Base-by-base conservation (phyloP, 192 early-diverging fungal genomes). In the Coemansia sp. region DNA sequence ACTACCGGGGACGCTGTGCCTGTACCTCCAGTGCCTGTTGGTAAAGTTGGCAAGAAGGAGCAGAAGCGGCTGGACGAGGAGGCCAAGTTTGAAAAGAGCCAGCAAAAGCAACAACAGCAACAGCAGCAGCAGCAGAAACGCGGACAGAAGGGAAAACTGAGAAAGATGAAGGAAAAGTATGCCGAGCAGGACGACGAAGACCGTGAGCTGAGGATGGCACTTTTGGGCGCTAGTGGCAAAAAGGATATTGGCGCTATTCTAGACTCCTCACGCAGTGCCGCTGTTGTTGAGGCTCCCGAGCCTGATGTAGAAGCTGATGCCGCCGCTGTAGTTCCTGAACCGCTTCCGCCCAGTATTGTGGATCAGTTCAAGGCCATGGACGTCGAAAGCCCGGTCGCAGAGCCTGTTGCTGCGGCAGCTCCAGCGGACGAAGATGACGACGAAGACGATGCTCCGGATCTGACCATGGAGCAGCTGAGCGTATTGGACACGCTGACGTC, bases 101-200 rank as follows among this genome's bases (percentile, higher is more conserved):
- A 67, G 73, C 34, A 75, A 62, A 56, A 63, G 61, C 60, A 60
- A 43, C 71, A 83, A 39, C 71, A 47, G 39, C 76, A 67, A 39
- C 71, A 47, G 39, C 76, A 67, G 52, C 74, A 71, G 62, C 70
- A 59, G 69, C 68, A 65, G 35, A 75, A 87, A 12, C 93, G 97
- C 44, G 97, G 97, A 24, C 93, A 96, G 68, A 90, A 88, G 61
- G 88, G 89, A 39, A 98, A 98, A 80, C 67, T 88, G 34, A 93
- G 92, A 85, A 98, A 97, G 81, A 86, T 93, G 24, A 96, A 96
- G 76, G 89, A 88, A 35, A 97, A 96, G 76, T 99, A 99, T 76
- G 91, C 85, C 4, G 96, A 98, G 73, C 74, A 82, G 76, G 95
- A 96, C 62, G 96, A 99, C 37, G 94, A 96, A 52, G 97, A 99